Percentiles rank a stretch among this genome's conserved stretches.
Evolutionary conservation across 2,329 filamentous ascomycete species (phyloP).

Genomic region (Monosporascus sp.): DNA sequence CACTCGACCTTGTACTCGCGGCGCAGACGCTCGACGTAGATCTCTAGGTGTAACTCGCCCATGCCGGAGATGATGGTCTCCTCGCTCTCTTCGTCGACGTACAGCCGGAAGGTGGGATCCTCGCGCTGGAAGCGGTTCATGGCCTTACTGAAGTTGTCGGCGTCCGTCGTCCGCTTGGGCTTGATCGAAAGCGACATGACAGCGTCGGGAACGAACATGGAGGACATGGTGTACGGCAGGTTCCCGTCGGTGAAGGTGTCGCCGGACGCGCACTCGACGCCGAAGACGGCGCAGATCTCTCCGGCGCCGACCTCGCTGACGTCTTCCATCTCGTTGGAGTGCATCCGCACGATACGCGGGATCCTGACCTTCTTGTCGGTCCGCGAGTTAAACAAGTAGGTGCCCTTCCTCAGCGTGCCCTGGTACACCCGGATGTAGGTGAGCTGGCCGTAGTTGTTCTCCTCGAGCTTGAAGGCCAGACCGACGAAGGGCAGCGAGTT

Average conservation of each 20-base stretch:
- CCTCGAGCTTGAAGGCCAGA: constrained; percentile 96
- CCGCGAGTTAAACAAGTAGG: constrained; percentile 88
- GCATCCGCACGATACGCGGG: constrained; percentile 97
- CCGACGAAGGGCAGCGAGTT: constrained; percentile 92
- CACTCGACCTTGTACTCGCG: constrained; percentile 97
- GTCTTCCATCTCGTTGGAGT: constrained; percentile 99
- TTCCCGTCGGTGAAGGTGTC: constrained; percentile 96
- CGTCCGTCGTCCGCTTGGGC: constrained; percentile 88
- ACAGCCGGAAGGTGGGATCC: constrained; percentile 94
- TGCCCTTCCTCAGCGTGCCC: constrained; percentile 80
- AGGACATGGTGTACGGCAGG: constrained; percentile 91
- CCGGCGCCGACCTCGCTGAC: constrained; percentile 87
- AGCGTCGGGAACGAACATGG: constrained; percentile 96
- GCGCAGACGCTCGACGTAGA: constrained; percentile 94
- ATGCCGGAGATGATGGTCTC: constrained; percentile 98
- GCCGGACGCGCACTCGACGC: constrained; percentile 93
- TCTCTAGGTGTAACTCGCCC: constrained; percentile 94
- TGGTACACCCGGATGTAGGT: constrained; percentile 99
- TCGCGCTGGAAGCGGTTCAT: constrained; percentile 99
- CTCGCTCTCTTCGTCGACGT: constrained; percentile 85
- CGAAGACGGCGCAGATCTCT: constrained; percentile 98
- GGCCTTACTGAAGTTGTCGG: constrained; percentile 93
- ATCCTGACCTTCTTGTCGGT: constrained; percentile 95
- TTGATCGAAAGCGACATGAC: constrained; percentile 98
- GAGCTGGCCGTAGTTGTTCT: constrained; percentile 96